Conservation (phyloP, 2,329 filamentous ascomycete species). For the Xylariaceae sp. region DNA sequence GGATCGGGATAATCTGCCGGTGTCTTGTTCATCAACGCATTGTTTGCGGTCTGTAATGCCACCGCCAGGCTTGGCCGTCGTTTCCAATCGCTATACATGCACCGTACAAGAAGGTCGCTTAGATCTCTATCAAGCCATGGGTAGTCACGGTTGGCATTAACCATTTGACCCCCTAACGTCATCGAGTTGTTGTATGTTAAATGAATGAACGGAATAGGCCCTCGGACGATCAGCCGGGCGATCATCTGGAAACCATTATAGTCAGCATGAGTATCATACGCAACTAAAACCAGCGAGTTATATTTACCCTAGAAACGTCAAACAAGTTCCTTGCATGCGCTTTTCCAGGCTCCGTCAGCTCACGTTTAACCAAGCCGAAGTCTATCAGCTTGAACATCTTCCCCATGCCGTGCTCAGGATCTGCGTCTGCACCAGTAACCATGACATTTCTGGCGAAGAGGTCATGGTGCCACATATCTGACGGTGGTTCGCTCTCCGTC, state of each 20-base stretch:
- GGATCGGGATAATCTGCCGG: not conserved
- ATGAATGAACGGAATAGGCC: not conserved
- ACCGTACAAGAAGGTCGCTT: conserved; percentile 2
- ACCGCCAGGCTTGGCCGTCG: conserved; percentile 1
- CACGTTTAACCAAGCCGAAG: not conserved
- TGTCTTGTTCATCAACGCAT: not conserved
- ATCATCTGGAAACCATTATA: not conserved
- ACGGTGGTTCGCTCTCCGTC: not conserved
- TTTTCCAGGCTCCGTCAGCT: not conserved
- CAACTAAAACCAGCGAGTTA: not conserved
- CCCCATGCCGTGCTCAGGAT: not conserved
- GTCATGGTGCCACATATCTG: not conserved
- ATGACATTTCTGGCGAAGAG: conserved; percentile 7
- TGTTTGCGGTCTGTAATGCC: not conserved
- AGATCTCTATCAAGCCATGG: not conserved
- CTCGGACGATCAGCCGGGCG: not conserved
- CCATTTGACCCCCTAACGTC: not conserved
- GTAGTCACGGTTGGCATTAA: not conserved
- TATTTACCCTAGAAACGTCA: not conserved
- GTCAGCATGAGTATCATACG: not conserved
- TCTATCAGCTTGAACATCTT: conserved; percentile 8
- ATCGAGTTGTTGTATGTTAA: not conserved
- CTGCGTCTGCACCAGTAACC: not conserved
- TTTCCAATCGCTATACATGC: not conserved
- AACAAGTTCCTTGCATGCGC: not conserved